These are phyloP conservation scores for Ophiosphaerella herpotricha DNA, from an alignment of 2,329 filamentous ascomycete genomes.

Conservation along the genomic window DNA sequence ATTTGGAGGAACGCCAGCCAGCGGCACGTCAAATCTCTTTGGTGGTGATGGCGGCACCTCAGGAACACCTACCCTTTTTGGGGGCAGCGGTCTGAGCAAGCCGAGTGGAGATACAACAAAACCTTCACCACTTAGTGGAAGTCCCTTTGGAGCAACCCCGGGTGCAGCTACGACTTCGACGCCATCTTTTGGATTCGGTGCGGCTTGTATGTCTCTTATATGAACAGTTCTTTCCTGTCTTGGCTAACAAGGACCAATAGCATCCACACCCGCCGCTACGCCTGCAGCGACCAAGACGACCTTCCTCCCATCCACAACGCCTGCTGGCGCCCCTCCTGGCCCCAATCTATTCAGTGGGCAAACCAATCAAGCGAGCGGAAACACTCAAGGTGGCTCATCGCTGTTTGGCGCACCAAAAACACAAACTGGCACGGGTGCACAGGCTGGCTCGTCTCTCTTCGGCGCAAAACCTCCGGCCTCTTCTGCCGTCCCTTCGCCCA, in stretches of 20 bases:
- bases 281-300: slow-evolving; percentile 44
- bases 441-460: slow-evolving; percentile 19
- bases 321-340: slow-evolving; percentile 45
- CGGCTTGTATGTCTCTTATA: slow-evolving; percentile 12
- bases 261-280: slow-evolving; percentile 36
- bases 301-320: slow-evolving; percentile 45
- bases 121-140: slow-evolving; percentile 4
- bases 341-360: slow-evolving; percentile 33
- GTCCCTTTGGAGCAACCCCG: slow-evolving; percentile 13
- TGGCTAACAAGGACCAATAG: slow-evolving; percentile 16
- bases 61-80: slow-evolving; percentile 31
- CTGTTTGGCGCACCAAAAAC: slow-evolving; percentile 23
- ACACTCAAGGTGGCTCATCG: slow-evolving; percentile 15
- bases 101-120: slow-evolving; percentile 24
- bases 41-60: slow-evolving; percentile 27
- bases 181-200: slow-evolving; percentile 18
- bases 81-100: slow-evolving; percentile 19
- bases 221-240: slow-evolving; percentile 1
- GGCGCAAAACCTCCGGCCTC: slow-evolving; percentile 32
- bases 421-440: slow-evolving; percentile 11
- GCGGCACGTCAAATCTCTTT: slow-evolving; percentile 27
- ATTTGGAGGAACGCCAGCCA: slow-evolving; percentile 18
- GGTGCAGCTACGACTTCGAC: slow-evolving; percentile 21
- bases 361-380: slow-evolving; percentile 20
- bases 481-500: slow-evolving; percentile 31